Evolutionary conservation across 192 early-diverging fungal species (phyloP), one percentile per base, ranked within the genome.

Genomic region (Martensiomyces pterosporus): DNA sequence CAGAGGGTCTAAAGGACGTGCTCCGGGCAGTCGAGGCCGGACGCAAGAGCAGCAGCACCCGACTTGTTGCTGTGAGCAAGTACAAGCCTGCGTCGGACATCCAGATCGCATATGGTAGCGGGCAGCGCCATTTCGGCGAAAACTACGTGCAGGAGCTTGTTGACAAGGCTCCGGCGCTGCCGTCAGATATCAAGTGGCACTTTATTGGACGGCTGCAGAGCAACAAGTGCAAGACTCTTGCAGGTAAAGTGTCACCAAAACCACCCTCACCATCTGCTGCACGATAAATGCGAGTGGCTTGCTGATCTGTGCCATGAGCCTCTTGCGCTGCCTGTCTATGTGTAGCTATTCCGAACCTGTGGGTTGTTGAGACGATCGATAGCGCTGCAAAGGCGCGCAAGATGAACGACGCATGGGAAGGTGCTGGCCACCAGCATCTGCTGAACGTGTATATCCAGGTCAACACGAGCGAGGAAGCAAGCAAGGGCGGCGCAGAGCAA

Each of bases 101-200:
- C 24, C 34, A 77, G 52, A 78, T 74, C 0, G 87, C 86, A 3
- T 92, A 97, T 57, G 77, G 84, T 24, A 41, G 56, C n/a, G 89
- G 90, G 0, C 96, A 98, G 32, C 79, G 87, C 16, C 91, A 98
- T 50, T 98, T 97, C 76, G 96, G 96, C 52, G 96, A 98, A 43
- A 98, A 98, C 64, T 91, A 91, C 49, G 84, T 95, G 8, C 96
- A 98, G 68, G 96, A 98, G 57, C 79, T 98, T 2, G 83, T 87
- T 24, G 91, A 92, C 14, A 98, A 98, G 66, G 86, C 84, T 23
- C 60, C 73, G 13, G 52, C 77, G 74, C 71, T 97, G 14, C 92
- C 94, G 23, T 25, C 54, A 12, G 92, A 96, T 75, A 96, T 99
- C 55, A 47, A 83, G 47, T 99, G 96, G 96, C 96, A 99, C 67